Evolutionary conservation across 345 rosid genomes (phyloP).

Genomic region (Pistacia vera): DNA sequence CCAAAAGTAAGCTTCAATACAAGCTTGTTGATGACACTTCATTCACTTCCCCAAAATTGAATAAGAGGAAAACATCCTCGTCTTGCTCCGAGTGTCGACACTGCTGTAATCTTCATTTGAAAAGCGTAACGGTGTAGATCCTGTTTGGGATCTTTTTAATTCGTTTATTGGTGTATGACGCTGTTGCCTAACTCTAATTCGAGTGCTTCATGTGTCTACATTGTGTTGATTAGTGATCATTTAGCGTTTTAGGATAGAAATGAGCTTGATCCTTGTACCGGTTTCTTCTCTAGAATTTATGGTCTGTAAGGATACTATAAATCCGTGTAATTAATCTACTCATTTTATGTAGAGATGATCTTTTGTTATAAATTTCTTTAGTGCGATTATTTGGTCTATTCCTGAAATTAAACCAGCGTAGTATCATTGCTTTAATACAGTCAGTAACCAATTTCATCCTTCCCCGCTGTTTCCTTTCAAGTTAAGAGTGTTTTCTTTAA

Average conservation of each 20-base stretch:
- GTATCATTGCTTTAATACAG: neutral
- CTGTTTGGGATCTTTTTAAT: constrained; percentile 21
- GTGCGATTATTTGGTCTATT: neutral
- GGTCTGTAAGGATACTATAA: constrained; percentile 3
- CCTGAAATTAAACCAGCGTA: neutral
- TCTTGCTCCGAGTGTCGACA: constrained; percentile 5
- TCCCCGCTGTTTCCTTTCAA: no score
- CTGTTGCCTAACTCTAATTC: constrained; percentile 22
- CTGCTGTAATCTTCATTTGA: constrained; percentile 12
- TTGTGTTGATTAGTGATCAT: constrained; percentile 5
- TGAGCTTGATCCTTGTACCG: constrained; percentile 23
- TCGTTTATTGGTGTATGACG: constrained; percentile 27
- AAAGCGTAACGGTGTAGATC: constrained; percentile 9
- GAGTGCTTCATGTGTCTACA: constrained; percentile 11
- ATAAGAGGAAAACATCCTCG: constrained; percentile 31
- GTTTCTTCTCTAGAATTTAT: constrained; percentile 16
- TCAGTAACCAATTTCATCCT: no score
- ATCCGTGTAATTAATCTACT: constrained; percentile 22
- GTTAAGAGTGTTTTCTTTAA: no score
- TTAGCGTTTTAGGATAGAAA: constrained; percentile 19
- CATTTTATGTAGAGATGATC: constrained; percentile 10
- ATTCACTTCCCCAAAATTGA: constrained; percentile 14
- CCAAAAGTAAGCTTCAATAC: constrained; percentile 37
- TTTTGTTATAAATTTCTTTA: neutral
- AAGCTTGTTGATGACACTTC: neutral